Percentiles rank a stretch among this genome's conserved stretches.
These are phyloP conservation scores for Astrephomene gubernaculifera DNA, from an alignment of 139 green algal genomes.

Conservation along the genomic window DNA sequence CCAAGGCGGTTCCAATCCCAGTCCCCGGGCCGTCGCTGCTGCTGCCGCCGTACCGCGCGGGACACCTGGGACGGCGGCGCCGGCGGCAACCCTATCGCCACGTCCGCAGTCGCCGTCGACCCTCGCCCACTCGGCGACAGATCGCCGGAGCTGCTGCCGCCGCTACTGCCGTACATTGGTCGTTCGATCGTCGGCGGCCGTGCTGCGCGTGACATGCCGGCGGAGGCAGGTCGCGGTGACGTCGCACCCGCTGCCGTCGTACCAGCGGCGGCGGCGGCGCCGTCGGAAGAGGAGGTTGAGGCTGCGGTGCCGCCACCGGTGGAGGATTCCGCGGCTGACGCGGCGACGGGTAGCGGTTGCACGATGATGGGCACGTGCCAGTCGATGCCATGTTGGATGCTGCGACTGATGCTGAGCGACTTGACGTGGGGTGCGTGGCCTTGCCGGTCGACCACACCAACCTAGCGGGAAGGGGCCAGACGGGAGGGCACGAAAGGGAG, in stretches of 20 bases:
- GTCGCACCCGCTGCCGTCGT: not conserved
- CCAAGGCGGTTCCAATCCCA: constrained; percentile 58
- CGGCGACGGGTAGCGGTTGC: not conserved
- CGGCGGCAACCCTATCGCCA: constrained; percentile 14
- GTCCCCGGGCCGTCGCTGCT: constrained; percentile 40
- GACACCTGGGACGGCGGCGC: constrained; percentile 48
- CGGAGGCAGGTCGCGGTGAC: not conserved
- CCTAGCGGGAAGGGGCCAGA: too few species aligned
- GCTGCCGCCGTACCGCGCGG: constrained; percentile 29
- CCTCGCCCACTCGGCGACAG: constrained; percentile 7
- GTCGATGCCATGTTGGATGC: constrained; percentile 62
- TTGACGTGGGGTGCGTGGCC: constrained; percentile 38
- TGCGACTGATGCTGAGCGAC: constrained; percentile 50
- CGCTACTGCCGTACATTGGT: not conserved
- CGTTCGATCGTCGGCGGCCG: not conserved
- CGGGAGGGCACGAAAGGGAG: too few species aligned
- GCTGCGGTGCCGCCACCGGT: not conserved
- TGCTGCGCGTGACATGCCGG: not conserved
- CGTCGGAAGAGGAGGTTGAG: not conserved
- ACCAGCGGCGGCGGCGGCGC: not conserved
- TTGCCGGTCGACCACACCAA: constrained; percentile 10
- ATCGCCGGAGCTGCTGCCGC: not conserved
- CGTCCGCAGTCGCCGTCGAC: not conserved
- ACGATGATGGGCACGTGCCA: constrained; percentile 57
- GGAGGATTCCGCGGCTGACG: not conserved